A percentile compares a stretch with the other conserved stretches of the same genome.
Evolutionary conservation across 169 alveolate species (phyloP).

Genomic region (Neospora caninum): DNA sequence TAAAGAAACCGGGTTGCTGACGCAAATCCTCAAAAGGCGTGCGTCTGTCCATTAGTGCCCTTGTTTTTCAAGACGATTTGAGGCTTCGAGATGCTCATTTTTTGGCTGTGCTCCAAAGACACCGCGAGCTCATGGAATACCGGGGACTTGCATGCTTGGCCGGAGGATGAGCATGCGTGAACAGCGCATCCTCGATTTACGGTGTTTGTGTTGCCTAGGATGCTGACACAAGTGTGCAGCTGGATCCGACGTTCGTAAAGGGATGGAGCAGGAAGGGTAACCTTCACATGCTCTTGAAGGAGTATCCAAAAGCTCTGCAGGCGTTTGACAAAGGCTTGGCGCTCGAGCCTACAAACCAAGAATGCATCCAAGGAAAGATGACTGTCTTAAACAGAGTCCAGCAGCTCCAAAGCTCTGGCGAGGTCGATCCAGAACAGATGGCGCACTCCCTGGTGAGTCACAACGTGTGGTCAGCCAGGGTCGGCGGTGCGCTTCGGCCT

Average conservation of each 20-base stretch:
- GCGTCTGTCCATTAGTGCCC: no score
- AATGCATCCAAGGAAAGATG: conserved; percentile 83
- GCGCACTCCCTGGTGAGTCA: conserved; percentile 80
- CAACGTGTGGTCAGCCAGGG: neutral
- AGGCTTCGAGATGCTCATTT: no score
- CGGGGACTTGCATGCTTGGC: no score
- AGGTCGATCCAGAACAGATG: conserved; percentile 90
- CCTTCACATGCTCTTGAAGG: conserved; percentile 94
- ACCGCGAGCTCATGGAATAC: no score
- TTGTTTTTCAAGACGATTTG: no score
- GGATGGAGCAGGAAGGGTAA: conserved; percentile 97
- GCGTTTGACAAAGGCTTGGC: conserved; percentile 95
- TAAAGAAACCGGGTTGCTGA: no score
- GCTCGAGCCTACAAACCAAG: conserved; percentile 92
- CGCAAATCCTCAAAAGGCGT: no score
- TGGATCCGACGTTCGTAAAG: conserved; percentile 96
- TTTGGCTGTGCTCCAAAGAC: no score
- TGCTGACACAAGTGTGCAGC: conserved; percentile 92
- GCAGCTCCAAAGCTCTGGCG: conserved; percentile 69
- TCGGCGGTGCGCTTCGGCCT: neutral
- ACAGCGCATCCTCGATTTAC: neutral
- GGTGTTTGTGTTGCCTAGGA: conserved; percentile 77
- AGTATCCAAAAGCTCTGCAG: conserved; percentile 96
- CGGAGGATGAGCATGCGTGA: no score
- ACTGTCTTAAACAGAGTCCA: conserved; percentile 86